Evolutionary conservation across 1,139 yeast species (phyloP), one percentile per base, ranked within the genome.

Genomic region (Kodamaea alishanica): DNA sequence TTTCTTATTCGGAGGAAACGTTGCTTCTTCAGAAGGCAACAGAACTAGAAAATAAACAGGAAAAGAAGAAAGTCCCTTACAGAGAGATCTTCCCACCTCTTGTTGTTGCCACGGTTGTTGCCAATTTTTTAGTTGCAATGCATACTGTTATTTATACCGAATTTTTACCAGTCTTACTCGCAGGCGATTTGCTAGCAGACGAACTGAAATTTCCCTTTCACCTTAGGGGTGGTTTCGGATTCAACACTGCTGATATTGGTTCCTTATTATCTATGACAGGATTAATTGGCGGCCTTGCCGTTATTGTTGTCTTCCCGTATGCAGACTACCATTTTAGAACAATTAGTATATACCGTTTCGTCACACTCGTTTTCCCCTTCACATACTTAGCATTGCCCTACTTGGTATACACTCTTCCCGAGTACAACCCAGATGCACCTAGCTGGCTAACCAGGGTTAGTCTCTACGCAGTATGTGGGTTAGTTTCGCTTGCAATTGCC

Each of bases 211-310:
- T 57, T 30, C 61, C 61, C 1, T 52, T 46, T 40, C 42, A 39
- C 10, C 44, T 57, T 23, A 44, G 44, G 26, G 61, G 60, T 6
- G 61, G 61, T 1, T 50, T 50, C 31, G 59, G 58, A 10, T 53
- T 49, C 45, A 43, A 43, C n/a, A 45, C 55, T 5, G 46, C 46
- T 27, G 46, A 45, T 6, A 60, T 60, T 29, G 64, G 63, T 20
- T 40, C 51, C 2, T 42, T 60, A 34, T 50, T 58, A 26, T 56
- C 61, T n/a, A 44, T 50, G 15, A 55, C 61, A 6, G 64, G 62
- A 2, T 40, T 58, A 10, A 50, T 56, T 37, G 63, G 63, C 4
- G 56, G 56, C 29, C 38, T 57, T 28, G 49, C 56, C 27, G 52
- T 60, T 8, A 37, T 57, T 15, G 39, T 55, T 25, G 35, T 60